These are phyloP conservation scores for Ophiostoma novo-ulmi DNA, from an alignment of 2,329 filamentous ascomycete genomes.

Conservation along the genomic window DNA sequence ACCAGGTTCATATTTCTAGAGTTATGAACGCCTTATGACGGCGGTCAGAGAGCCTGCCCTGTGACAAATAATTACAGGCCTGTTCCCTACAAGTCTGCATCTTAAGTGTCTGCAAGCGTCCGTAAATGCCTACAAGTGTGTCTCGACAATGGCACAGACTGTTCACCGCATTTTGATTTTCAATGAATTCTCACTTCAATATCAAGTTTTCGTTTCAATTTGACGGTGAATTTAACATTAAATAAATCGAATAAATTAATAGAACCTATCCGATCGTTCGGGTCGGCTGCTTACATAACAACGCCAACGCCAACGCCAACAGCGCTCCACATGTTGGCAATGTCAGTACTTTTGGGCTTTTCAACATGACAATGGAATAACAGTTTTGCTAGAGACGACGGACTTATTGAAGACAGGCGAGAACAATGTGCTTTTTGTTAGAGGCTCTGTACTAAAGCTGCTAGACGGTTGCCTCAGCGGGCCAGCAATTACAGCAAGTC, in stretches of 20 bases:
- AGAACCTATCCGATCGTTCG: not conserved
- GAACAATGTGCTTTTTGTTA: not conserved
- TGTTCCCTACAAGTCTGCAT: not conserved
- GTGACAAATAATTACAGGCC: constrained; percentile 1
- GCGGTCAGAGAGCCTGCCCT: not conserved
- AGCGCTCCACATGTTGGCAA: not conserved
- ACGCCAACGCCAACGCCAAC: no score
- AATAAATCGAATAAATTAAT: not conserved
- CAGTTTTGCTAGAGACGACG: not conserved
- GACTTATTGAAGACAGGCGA: not conserved
- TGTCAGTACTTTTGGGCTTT: not conserved
- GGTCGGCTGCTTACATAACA: not conserved
- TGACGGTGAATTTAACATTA: no score
- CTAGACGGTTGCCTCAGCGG: constrained; percentile 9
- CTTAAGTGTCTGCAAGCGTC: no score
- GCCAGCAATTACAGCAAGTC: not conserved
- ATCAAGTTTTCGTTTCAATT: no score
- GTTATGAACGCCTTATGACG: not conserved
- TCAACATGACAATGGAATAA: no score
- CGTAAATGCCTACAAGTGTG: no score
- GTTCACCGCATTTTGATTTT: constrained; percentile 3
- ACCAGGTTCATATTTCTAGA: not conserved
- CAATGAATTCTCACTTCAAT: no score
- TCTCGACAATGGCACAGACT: not conserved
- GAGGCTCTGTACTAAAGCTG: not conserved